Base-by-base conservation (phyloP, 805 yeast species). In the Cyberlindnera mrakii region DNA sequence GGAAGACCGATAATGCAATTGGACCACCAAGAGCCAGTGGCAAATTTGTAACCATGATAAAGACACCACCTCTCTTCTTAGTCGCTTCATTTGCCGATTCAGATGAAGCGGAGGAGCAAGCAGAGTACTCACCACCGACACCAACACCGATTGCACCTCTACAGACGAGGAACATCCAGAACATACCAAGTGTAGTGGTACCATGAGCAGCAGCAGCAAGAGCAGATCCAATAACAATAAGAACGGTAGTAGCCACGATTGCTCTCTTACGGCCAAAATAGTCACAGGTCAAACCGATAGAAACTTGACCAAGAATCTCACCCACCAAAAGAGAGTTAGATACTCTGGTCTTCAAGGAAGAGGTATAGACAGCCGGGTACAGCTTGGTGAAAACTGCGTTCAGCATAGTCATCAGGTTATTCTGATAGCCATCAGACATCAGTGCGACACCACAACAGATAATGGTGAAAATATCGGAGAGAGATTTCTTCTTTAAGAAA, bases 71-170 rank as follows among this genome's bases (percentile, higher is more conserved):
- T 59, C 93, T 70, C 54, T 72, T 69, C 53, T 68, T 75, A 39
- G 72, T 71, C 7, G 78, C 71, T 54, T 83, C 88, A 58, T 82
- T 82, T 10, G 87, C 85, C 23, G 89, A 83, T 56, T 83, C 89
- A 36, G 79, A 75, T 3, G 87, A 84, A 16, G 82, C 68, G 3
- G 81, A 77, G 0, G 86, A 77, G 17, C 82, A 77, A 1, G 85
- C 80, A 10, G 85, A 82, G 55, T 82, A 83, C 57, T 83, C 89
- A 30, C 87, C 87, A 48, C 89, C 89, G 44, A 82, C 75, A 48
- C 93, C 93, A 50, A 82, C 77, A 36, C 93, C 95, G 38, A 83
- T 77, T 9, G 82, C 71, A 53, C 91, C 91, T 60, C 91, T 71
- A 47, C 77, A 68, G n/a, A 84, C 78, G 37, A 79, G 75, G 54